phyloP scores from a whole-genome alignment of 768 basidiomycete genomes.

The Mycena olivaceomarginata region DNA sequence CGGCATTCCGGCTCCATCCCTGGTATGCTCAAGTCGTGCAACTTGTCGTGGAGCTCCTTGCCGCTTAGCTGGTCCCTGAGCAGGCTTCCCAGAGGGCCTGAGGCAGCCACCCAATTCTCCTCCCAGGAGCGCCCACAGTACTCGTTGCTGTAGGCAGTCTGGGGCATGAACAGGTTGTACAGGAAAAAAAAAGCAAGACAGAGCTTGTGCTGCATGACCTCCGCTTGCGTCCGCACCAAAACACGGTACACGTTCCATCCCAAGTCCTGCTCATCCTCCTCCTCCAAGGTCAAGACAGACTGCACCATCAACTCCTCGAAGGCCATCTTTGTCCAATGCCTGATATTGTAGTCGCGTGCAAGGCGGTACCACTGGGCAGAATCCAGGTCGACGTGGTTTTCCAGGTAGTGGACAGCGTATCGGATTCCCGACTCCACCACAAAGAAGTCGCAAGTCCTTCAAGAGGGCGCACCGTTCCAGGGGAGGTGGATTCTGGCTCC shows the following conservation, averaged over 20 bases:
- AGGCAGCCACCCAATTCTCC: not conserved
- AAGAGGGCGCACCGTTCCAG: not conserved
- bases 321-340: not conserved
- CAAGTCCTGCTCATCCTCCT: not conserved
- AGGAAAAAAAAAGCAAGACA: too few relatives aligned
- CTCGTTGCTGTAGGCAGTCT: not conserved
- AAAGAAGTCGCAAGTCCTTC: constrained; percentile 21
- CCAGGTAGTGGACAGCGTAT: constrained; percentile 19
- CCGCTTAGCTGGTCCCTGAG: constrained; percentile 6
- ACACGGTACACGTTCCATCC: not conserved
- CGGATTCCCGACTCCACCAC: not conserved
- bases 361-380: constrained; percentile 16
- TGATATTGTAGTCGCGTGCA: not conserved
- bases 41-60: not conserved
- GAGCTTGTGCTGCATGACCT: too few relatives aligned
- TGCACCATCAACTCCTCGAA: constrained; percentile 14
- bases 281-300: not conserved
- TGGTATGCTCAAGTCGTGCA: not conserved
- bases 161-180: not conserved
- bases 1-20: not conserved
- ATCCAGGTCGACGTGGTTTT: not conserved
- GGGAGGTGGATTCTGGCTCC: not conserved
- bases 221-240: not conserved
- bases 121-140: not conserved
- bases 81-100: not conserved